These are phyloP conservation scores for Ganoderma meredithae DNA, from an alignment of 1,284 basidiomycete genomes.

Conservation along the genomic window DNA sequence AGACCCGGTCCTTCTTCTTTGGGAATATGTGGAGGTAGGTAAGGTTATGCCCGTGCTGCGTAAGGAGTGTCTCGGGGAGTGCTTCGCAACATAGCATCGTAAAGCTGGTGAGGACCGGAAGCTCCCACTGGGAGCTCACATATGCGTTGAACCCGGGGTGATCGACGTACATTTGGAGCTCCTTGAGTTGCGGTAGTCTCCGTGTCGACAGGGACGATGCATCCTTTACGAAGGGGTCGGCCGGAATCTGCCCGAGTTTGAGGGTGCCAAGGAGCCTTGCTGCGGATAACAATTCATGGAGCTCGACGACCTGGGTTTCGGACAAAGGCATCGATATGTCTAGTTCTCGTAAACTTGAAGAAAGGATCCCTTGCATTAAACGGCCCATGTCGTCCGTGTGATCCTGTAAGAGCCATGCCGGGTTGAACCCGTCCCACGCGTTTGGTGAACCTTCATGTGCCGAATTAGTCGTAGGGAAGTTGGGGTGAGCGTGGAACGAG, in stretches of 20 bases:
- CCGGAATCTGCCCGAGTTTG: conserved; percentile 7
- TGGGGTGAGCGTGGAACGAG: conserved; percentile 13
- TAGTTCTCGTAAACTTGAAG: conserved; percentile 17
- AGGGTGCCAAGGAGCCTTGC: conserved; percentile 10
- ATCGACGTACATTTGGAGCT: conserved; percentile 17
- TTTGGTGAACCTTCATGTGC: neutral
- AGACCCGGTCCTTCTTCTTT: neutral
- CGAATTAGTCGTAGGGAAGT: conserved; percentile 14
- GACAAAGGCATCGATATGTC: conserved; percentile 21
- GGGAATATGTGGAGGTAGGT: conserved; percentile 25
- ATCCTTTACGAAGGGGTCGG: neutral
- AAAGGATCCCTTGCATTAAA: conserved; percentile 4
- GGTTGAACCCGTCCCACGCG: conserved; percentile 17
- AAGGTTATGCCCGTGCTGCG: conserved; percentile 17
- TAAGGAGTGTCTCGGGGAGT: conserved; percentile 14
- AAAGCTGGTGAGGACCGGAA: conserved; percentile 20
- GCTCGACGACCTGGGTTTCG: conserved; percentile 1
- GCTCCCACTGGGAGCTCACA: conserved; percentile 12
- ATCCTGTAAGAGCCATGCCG: conserved; percentile 17
- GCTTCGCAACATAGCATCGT: conserved; percentile 9
- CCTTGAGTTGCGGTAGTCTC: conserved; percentile 2
- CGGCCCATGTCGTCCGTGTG: conserved; percentile 1
- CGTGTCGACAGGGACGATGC: neutral
- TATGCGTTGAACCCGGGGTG: conserved; percentile 2
- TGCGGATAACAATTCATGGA: conserved; percentile 18